A percentile compares a stretch with the other conserved stretches of the same genome.
These are phyloP conservation scores for Fusarium equiseti DNA, from an alignment of 2,329 filamentous ascomycete genomes.

Conservation along the genomic window DNA sequence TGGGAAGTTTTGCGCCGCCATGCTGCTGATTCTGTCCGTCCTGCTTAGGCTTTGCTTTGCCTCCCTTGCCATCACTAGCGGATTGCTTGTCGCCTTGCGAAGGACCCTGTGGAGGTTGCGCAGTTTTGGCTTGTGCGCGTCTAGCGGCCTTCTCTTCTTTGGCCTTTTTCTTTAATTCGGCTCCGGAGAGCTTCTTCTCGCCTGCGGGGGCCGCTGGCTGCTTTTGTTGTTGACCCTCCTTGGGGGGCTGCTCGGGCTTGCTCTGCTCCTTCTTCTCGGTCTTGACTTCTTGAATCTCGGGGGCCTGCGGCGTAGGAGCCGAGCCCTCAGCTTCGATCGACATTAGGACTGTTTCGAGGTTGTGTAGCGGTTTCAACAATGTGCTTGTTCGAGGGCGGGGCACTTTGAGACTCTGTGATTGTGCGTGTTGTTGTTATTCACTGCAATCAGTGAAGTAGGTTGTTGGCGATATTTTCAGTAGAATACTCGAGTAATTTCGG, in stretches of 20 bases:
- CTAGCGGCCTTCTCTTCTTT: constrained; percentile 93
- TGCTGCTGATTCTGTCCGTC: constrained; percentile 53
- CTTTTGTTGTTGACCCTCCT: constrained; percentile 43
- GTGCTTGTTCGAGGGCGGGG: constrained; percentile 42
- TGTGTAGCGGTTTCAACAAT: constrained; percentile 20
- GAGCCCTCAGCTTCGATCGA: constrained; percentile 50
- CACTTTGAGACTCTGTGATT: constrained; percentile 19
- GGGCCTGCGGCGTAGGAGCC: constrained; percentile 45
- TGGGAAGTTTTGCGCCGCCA: constrained; percentile 53
- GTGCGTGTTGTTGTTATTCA: constrained; percentile 9
- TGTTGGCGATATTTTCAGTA: neutral
- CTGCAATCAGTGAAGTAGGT: neutral
- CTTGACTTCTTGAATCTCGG: constrained; percentile 46
- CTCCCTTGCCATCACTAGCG: constrained; percentile 58
- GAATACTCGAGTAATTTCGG: neutral
- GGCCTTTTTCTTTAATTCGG: constrained; percentile 87
- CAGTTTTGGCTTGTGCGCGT: constrained; percentile 76
- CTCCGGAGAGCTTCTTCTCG: constrained; percentile 73
- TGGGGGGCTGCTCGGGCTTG: constrained; percentile 42
- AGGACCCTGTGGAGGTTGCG: constrained; percentile 59
- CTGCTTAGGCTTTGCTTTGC: constrained; percentile 62
- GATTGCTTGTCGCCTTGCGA: constrained; percentile 53
- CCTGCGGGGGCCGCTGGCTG: constrained; percentile 39
- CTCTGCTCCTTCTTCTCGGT: constrained; percentile 44
- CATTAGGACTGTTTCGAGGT: constrained; percentile 44